Evolutionary conservation across 2,329 filamentous ascomycete species (phyloP).

Genomic region (Saccharata proteae): DNA sequence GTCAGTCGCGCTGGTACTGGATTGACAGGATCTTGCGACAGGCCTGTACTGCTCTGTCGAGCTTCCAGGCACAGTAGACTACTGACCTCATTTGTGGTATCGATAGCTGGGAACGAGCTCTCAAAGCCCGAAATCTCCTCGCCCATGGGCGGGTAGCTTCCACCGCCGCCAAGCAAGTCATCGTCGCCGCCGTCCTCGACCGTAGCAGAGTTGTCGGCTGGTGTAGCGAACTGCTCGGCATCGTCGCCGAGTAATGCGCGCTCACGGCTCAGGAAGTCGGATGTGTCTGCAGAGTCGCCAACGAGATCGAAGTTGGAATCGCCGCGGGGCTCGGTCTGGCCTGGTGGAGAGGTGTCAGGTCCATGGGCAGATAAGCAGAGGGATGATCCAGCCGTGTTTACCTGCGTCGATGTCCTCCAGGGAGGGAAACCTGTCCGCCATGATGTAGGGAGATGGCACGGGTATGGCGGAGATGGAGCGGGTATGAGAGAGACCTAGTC

Average conservation of each 20-base stretch:
- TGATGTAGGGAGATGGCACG: slow-evolving; percentile 13
- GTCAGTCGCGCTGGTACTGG: no score
- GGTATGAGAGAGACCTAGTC: no score
- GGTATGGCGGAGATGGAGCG: not conserved
- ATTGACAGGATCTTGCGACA: no score
- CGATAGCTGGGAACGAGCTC: slow-evolving; percentile 80
- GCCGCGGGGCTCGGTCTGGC: slow-evolving; percentile 54
- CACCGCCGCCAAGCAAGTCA: slow-evolving; percentile 58
- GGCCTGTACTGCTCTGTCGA: not conserved
- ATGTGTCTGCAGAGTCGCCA: slow-evolving; percentile 47
- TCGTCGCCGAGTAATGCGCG: slow-evolving; percentile 85
- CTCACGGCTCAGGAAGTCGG: slow-evolving; percentile 87
- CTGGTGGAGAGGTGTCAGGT: slow-evolving; percentile 30
- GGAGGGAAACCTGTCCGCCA: slow-evolving; percentile 42
- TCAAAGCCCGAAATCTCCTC: slow-evolving; percentile 57
- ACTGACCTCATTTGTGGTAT: slow-evolving; percentile 55
- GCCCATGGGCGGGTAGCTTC: slow-evolving; percentile 30
- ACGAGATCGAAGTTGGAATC: slow-evolving; percentile 34
- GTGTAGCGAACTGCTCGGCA: slow-evolving; percentile 75
- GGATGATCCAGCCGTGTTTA: slow-evolving; percentile 16
- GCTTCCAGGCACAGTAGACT: not conserved
- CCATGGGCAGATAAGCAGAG: slow-evolving; percentile 2
- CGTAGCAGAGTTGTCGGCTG: slow-evolving; percentile 54
- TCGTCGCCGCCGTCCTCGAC: slow-evolving; percentile 52
- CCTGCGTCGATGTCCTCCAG: slow-evolving; percentile 42